Percentiles rank a stretch among this genome's conserved stretches.
Conservation (phyloP, 225 moss, liverwort and hornwort species). For the Straminergon stramineum region DNA sequence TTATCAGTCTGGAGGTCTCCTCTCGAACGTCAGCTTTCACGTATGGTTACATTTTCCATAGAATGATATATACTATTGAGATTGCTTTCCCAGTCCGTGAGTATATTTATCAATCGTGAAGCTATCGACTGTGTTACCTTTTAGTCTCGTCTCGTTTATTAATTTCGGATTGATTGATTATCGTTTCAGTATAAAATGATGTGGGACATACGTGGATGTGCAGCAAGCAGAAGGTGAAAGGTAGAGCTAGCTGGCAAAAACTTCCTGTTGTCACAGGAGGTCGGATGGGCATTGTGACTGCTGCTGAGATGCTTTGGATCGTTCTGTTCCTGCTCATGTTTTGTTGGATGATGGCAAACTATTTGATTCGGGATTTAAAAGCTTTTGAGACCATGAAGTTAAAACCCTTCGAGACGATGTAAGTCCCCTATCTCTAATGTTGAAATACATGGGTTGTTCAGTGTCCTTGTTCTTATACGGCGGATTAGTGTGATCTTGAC, state of each 20-base stretch:
- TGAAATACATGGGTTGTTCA: neutral
- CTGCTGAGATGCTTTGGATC: constrained; percentile 47
- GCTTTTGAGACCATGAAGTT: constrained; percentile 12
- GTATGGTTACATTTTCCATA: constrained; percentile 7
- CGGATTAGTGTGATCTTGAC: neutral
- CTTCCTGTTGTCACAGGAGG: constrained; percentile 32
- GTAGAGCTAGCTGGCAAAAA: constrained; percentile 27
- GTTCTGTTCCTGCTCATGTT: constrained; percentile 38
- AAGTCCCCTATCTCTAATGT: neutral
- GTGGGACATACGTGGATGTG: constrained; percentile 1
- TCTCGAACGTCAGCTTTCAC: constrained; percentile 9
- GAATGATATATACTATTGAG: neutral
- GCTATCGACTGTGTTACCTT: neutral
- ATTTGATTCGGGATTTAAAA: constrained; percentile 21
- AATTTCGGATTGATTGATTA: neutral
- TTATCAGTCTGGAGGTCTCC: constrained; percentile 29
- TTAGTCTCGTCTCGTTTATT: neutral
- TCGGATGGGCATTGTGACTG: constrained; percentile 48
- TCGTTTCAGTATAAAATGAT: neutral
- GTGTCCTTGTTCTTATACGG: neutral
- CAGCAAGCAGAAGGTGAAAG: constrained; percentile 29
- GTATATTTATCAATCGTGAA: neutral
- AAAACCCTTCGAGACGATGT: constrained; percentile 33
- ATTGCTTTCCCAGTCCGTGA: neutral
- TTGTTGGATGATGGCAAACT: constrained; percentile 48